Conservation (phyloP, 2,329 filamentous ascomycete species). For the Paecilomyces fulvus region DNA sequence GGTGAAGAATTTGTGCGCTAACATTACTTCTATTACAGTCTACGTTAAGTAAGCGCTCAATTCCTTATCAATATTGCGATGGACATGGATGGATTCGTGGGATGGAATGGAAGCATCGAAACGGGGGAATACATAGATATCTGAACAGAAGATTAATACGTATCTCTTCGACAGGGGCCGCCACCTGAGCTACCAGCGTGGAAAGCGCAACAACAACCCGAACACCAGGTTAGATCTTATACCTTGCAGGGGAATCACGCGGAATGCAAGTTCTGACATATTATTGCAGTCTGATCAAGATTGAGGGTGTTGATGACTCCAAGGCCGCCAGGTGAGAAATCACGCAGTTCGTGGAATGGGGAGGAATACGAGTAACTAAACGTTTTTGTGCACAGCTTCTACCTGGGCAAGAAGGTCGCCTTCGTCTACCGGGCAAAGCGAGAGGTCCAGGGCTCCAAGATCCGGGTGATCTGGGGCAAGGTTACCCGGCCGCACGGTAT, state of each 20-base stretch:
- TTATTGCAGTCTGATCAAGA: constrained; percentile 71
- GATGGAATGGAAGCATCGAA: background rate
- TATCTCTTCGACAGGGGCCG: constrained; percentile 61
- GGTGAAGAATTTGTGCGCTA: constrained; percentile 16
- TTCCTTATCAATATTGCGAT: constrained; percentile 14
- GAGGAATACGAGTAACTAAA: constrained; percentile 23
- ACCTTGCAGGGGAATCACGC: background rate
- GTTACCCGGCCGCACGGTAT: constrained; percentile 90
- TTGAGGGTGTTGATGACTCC: constrained; percentile 92
- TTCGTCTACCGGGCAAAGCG: constrained; percentile 96
- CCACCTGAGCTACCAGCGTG: constrained; percentile 96
- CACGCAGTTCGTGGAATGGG: background rate
- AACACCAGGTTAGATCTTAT: constrained; percentile 45
- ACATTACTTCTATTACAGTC: constrained; percentile 46
- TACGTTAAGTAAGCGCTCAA: constrained; percentile 73
- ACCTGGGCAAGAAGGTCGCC: constrained; percentile 97
- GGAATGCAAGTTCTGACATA: background rate
- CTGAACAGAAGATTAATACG: constrained; percentile 27
- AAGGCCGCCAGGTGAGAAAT: constrained; percentile 67
- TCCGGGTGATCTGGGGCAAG: constrained; percentile 99
- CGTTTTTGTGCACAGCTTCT: constrained; percentile 54
- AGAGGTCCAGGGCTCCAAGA: constrained; percentile 95
- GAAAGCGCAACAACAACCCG: constrained; percentile 83
- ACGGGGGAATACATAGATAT: constrained; percentile 3
- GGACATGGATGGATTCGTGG: constrained; percentile 1